These are phyloP conservation scores for Lachancea kluyveri DNA, from an alignment of 805 yeast genomes.

Conservation along the genomic window DNA sequence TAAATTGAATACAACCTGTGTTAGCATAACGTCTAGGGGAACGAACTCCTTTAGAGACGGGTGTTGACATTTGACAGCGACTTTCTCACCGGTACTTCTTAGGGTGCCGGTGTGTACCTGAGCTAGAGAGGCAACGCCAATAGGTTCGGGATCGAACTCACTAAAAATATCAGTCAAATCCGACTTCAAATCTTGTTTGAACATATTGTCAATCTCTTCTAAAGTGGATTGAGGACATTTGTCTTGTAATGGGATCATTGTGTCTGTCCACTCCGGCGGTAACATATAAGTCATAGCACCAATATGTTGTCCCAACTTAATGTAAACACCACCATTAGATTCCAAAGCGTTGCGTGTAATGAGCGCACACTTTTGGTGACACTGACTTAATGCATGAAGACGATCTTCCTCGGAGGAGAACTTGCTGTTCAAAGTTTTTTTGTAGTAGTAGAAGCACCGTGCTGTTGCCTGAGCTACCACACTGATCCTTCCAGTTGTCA, in stretches of 20 bases:
- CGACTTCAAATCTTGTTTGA: slow-evolving; percentile 58
- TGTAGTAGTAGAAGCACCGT: slow-evolving; percentile 68
- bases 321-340: slow-evolving; percentile 85
- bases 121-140: slow-evolving; percentile 94
- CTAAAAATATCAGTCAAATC: slow-evolving; percentile 56
- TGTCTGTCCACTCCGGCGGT: slow-evolving; percentile 91
- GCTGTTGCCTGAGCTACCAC: slow-evolving; percentile 64
- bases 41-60: slow-evolving; percentile 83
- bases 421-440: slow-evolving; percentile 42
- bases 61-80: slow-evolving; percentile 93
- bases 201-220: slow-evolving; percentile 63
- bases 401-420: slow-evolving; percentile 43
- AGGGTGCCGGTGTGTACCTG: slow-evolving; percentile 84
- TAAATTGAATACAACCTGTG: slow-evolving; percentile 65
- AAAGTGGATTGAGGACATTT: slow-evolving; percentile 76
- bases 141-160: slow-evolving; percentile 64
- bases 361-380: slow-evolving; percentile 72
- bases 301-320: slow-evolving; percentile 91
- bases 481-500: slow-evolving; percentile 46
- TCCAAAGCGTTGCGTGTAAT: slow-evolving; percentile 77
- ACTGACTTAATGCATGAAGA: slow-evolving; percentile 45
- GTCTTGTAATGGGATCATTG: slow-evolving; percentile 91
- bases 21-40: slow-evolving; percentile 80
- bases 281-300: slow-evolving; percentile 86
- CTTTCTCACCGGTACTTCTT: slow-evolving; percentile 52